Base-by-base conservation (phyloP, 495 filamentous ascomycete genomes). In the Annulohypoxylon stygium region DNA sequence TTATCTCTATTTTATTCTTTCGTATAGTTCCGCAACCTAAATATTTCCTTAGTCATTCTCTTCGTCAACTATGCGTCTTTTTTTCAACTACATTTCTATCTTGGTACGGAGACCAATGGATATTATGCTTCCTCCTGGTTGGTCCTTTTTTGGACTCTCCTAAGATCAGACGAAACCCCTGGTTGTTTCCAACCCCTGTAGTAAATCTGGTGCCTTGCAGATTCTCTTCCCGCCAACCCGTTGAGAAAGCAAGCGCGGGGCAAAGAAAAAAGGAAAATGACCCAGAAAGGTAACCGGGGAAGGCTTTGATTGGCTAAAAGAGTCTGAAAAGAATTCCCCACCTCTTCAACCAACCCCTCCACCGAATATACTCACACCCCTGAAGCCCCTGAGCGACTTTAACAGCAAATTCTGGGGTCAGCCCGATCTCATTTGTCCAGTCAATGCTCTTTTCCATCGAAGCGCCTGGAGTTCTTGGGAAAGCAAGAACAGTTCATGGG, bases 131-230 rank as follows among this genome's bases (percentile, higher is more conserved):
- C 18, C 43, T 34, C 43, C n/a, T 58, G 53, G 39, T n/a, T 34
- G 37, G 62, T 9, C 54, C 34, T 43, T 23, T 12, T 59, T 20
- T 67, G 45, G 54, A 48, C 47, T 30, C n/a, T 30, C 30, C 30
- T 41, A 55, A 69, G 45, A 67, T 73, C 66, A 70, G 65, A 66
- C 59, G 62, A 69, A 62, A 43, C 47, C 66, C 61, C 65, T 79
- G 70, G 73, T 70, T 71, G 75, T 80, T 78, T 75, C 68, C 65
- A 73, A 62, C 69, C 76, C 76, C 65, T 76, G 79, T 75, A 74
- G 75, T 43, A 78, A 77, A 76, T 74, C 69, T 79, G 71, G 81
- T 82, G 71, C 80, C 81, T 82, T 80, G 75, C 78, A 79, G 78
- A 73, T 79, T 75, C 51, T 70, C 57, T 64, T 71, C 72, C 57